Conservation (phyloP, 2,329 filamentous ascomycete species). For the Xylariaceae sp. region DNA sequence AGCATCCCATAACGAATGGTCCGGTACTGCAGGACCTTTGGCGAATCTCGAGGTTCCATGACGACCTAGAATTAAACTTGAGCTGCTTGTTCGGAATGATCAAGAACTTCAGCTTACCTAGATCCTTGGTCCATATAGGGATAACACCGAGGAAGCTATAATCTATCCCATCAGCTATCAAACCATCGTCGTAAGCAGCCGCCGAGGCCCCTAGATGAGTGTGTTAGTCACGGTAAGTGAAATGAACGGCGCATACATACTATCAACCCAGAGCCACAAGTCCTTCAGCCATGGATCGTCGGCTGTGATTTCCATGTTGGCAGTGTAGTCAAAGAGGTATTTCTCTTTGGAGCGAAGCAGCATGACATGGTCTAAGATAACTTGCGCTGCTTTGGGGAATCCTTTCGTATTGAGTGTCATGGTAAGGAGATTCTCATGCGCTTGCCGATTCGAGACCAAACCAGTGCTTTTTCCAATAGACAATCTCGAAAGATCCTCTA, state of each 20-base stretch:
- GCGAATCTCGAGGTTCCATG: constrained; percentile 45
- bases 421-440: constrained; percentile 51
- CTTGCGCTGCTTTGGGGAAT: constrained; percentile 47
- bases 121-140: constrained; percentile 64
- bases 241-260: constrained; percentile 36
- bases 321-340: constrained; percentile 59
- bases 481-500: constrained; percentile 34
- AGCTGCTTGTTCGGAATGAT: neutral
- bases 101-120: constrained; percentile 45
- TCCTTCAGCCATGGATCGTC: constrained; percentile 72
- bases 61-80: constrained; percentile 37
- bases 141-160: constrained; percentile 70
- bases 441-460: constrained; percentile 47
- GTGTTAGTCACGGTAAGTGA: constrained; percentile 14
- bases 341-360: constrained; percentile 55
- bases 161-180: constrained; percentile 64
- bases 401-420: constrained; percentile 41
- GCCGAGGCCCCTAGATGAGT: constrained; percentile 51
- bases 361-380: constrained; percentile 52
- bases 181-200: constrained; percentile 60
- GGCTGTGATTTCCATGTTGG: constrained; percentile 61
- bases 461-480: constrained; percentile 35
- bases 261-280: constrained; percentile 70
- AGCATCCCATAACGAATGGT: constrained; percentile 53
- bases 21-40: constrained; percentile 41